Evolutionary conservation across 257 asterid genomes (phyloP).

Genomic region (Nyctanthes arbortristis): DNA sequence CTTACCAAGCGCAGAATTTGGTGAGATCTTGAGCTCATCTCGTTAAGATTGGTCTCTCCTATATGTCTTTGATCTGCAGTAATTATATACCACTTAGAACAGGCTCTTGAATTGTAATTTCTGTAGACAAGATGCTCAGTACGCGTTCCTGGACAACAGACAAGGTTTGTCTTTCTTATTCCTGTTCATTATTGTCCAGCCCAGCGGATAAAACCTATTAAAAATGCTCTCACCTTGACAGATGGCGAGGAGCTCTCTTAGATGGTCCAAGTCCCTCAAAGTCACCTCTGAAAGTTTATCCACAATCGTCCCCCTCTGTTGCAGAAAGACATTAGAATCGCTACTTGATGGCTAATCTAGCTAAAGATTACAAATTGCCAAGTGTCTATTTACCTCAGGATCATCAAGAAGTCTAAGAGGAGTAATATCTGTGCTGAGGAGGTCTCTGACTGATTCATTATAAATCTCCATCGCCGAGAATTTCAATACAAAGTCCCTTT

Average conservation of each 20-base stretch:
- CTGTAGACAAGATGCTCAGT: neutral
- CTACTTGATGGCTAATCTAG: neutral
- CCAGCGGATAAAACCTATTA: neutral
- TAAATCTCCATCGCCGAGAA: conserved; percentile 98
- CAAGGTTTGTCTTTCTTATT: too few relatives aligned
- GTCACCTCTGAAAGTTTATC: conserved; percentile 78
- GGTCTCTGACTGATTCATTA: conserved; percentile 90
- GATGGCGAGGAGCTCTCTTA: conserved; percentile 61
- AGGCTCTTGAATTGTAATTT: neutral
- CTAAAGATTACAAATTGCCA: neutral
- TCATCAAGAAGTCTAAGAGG: conserved; percentile 90
- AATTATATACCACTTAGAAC: conserved; percentile 7
- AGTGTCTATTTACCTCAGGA: conserved; percentile 73
- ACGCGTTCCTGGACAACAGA: too few relatives aligned
- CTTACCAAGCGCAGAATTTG: conserved; percentile 85
- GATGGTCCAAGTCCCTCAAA: conserved; percentile 57
- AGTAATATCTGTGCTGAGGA: conserved; percentile 55
- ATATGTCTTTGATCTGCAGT: conserved; percentile 81
- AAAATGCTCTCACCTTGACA: conserved; percentile 64
- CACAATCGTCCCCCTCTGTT: conserved; percentile 82
- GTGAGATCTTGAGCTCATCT: conserved; percentile 92
- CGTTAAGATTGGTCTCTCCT: conserved; percentile 89
- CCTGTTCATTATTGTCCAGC: neutral
- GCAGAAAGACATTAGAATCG: neutral
- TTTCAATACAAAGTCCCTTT: conserved; percentile 55